Evolutionary conservation across 176 grass and related monocot genomes (phyloP).

Genomic region (Oryza officinalis): DNA sequence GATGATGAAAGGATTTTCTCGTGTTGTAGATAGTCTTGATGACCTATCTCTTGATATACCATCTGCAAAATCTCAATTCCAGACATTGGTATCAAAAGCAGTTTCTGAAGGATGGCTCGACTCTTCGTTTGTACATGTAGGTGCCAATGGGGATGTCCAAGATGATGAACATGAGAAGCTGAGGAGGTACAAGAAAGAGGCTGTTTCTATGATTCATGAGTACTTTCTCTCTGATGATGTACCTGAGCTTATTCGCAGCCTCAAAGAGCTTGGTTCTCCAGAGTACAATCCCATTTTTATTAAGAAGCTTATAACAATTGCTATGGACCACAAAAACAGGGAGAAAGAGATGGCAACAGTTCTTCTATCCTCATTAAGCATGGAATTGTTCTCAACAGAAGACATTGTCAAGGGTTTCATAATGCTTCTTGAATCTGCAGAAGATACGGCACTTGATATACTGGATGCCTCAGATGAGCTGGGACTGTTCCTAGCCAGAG

Average conservation of each 20-base stretch:
- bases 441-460: constrained; percentile 91
- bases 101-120: constrained; percentile 82
- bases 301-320: constrained; percentile 91
- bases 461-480: constrained; percentile 90
- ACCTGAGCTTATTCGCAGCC: constrained; percentile 70
- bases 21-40: constrained; percentile 74
- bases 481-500: constrained; percentile 83
- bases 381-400: constrained; percentile 83
- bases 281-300: constrained; percentile 82
- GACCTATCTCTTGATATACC: constrained; percentile 95
- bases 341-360: constrained; percentile 95
- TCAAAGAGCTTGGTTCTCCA: constrained; percentile 73
- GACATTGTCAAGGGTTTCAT: constrained; percentile 82
- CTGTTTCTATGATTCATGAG: constrained; percentile 88
- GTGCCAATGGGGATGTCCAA: constrained; percentile 43
- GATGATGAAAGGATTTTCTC: constrained; percentile 83
- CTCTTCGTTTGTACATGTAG: constrained; percentile 48
- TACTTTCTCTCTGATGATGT: constrained; percentile 92
- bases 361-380: constrained; percentile 83
- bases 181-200: constrained; percentile 77
- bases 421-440: constrained; percentile 93
- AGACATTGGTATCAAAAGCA: constrained; percentile 65
- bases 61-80: constrained; percentile 71
- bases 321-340: constrained; percentile 92
- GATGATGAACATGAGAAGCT: constrained; percentile 75